Conservation (phyloP, 176 grass and related monocot species). For the Eremochloa ophiuroides region DNA sequence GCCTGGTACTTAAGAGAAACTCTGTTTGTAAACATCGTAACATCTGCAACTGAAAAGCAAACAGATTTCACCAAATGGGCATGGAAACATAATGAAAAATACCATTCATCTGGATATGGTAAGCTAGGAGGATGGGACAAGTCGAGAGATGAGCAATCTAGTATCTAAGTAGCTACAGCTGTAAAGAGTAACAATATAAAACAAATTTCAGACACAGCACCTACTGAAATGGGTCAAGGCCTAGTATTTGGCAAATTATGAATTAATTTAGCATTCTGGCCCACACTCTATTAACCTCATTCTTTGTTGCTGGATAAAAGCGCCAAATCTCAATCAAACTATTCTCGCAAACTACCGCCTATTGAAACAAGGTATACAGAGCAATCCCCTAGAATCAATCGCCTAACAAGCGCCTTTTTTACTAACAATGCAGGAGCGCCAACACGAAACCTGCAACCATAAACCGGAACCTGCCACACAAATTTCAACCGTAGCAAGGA, state of each 20-base stretch:
- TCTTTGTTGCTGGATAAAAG: background rate
- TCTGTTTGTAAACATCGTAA: constrained; percentile 51
- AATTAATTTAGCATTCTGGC: background rate
- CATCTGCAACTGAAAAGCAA: constrained; percentile 40
- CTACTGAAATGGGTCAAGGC: background rate
- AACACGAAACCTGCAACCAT: background rate
- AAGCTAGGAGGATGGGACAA: background rate
- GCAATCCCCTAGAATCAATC: background rate
- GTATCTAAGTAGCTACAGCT: background rate
- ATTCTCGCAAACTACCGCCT: background rate
- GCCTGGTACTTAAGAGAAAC: constrained; percentile 48
- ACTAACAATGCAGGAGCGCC: background rate
- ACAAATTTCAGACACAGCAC: background rate
- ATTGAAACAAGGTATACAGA: background rate
- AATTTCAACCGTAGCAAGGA: background rate
- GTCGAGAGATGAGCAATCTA: background rate
- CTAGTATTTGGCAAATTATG: background rate
- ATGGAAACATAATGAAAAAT: background rate
- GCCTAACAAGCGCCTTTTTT: background rate
- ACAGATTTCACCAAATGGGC: background rate
- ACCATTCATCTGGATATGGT: background rate
- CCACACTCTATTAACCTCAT: background rate
- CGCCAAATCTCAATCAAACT: background rate
- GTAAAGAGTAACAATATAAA: background rate
- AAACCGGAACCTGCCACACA: background rate